These are phyloP conservation scores for Rhamnella rubrinervis DNA, from an alignment of 331 rosid species.

Conservation along the genomic window DNA sequence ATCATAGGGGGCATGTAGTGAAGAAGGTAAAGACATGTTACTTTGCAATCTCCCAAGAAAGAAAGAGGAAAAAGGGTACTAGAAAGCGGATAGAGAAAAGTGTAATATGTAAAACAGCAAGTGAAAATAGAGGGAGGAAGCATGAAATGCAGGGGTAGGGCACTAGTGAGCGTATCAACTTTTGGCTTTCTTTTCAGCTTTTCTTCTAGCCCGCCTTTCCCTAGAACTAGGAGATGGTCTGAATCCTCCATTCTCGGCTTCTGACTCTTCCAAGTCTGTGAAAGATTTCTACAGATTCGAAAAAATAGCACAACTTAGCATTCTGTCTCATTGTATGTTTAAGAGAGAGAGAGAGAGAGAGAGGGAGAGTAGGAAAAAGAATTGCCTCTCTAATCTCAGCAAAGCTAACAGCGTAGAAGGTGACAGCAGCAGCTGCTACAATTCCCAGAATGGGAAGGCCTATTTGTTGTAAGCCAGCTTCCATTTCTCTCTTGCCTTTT, in stretches of 20 bases:
- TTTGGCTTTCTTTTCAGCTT: slow-evolving; percentile 39
- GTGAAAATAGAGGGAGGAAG: too few species aligned
- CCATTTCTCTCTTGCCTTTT: slow-evolving; percentile 17
- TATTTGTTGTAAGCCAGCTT: slow-evolving; percentile 33
- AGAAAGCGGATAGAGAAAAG: too few species aligned
- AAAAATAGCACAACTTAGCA: not conserved
- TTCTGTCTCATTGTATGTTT: not conserved
- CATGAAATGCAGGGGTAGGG: too few species aligned
- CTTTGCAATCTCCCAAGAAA: too few species aligned
- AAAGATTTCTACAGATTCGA: slow-evolving; percentile 39
- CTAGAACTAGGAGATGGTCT: slow-evolving; percentile 38
- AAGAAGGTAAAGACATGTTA: too few species aligned
- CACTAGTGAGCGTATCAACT: not conserved
- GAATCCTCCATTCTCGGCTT: slow-evolving; percentile 28
- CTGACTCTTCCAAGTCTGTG: slow-evolving; percentile 35
- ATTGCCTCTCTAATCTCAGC: slow-evolving; percentile 44
- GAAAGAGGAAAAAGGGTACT: too few species aligned
- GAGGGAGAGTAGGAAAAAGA: not conserved
- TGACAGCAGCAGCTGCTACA: slow-evolving; percentile 46
- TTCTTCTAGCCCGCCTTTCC: slow-evolving; percentile 42
- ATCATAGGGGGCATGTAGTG: too few species aligned
- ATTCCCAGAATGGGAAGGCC: slow-evolving; percentile 43
- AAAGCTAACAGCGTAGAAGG: slow-evolving; percentile 53
- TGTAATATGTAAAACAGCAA: too few species aligned
- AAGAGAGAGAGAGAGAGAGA: not conserved